Conservation (phyloP, 179 eudicot genomes). For the Spinacia oleracea region DNA sequence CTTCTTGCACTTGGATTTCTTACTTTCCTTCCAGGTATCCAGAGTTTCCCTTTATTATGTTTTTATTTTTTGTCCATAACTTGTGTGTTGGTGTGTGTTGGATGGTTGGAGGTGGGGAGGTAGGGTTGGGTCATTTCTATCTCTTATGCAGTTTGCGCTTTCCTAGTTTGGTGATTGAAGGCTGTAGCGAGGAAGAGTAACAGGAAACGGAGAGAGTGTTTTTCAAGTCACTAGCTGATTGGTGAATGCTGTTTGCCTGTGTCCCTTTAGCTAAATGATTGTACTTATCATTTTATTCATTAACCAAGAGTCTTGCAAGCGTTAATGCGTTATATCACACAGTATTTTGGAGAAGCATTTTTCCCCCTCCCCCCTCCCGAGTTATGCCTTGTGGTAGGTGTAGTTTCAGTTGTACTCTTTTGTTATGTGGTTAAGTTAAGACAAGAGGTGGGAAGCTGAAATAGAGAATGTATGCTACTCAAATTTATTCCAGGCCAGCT, state of each 20-base stretch:
- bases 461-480: neutral
- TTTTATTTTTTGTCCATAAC: neutral
- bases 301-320: neutral
- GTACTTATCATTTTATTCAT: neutral
- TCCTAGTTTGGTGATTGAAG: neutral
- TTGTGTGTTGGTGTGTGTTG: neutral
- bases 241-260: neutral
- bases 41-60: neutral
- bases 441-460: neutral
- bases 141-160: too few species aligned
- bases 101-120: neutral
- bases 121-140: neutral
- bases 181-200: neutral
- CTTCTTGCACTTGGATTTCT: conserved; percentile 81
- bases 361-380: neutral
- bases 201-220: neutral
- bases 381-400: neutral
- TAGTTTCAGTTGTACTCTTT: neutral
- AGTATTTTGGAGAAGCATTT: neutral
- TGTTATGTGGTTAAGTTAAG: neutral
- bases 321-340: too few species aligned
- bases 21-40: conserved; percentile 80
- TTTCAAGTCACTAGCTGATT: neutral
- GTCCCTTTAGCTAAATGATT: neutral
- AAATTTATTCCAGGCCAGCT: neutral